Evolutionary conservation across 179 eudicot genomes (phyloP).

Genomic region (Kewa caespitosa): DNA sequence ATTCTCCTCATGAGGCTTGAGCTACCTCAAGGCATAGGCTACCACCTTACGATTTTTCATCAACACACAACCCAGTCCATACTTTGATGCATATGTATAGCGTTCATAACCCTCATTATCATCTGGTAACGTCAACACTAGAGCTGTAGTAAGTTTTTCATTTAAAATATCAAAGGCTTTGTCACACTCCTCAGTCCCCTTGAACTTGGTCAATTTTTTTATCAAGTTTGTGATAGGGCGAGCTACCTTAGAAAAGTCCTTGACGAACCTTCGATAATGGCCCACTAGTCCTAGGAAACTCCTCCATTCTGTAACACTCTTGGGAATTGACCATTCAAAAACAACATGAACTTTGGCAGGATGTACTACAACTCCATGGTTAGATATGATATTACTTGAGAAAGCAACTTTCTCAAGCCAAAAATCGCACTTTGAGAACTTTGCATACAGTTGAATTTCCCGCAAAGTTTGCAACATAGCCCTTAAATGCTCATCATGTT

Average conservation of each 20-base stretch:
- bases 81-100: not conserved
- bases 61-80: not conserved
- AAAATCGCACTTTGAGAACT: not conserved
- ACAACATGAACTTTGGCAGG: not conserved
- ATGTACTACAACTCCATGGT: not conserved
- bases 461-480: not conserved
- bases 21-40: no score
- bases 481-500: not conserved
- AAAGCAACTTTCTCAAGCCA: not conserved
- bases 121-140: not conserved
- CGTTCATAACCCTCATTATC: no score
- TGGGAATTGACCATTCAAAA: not conserved
- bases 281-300: not conserved
- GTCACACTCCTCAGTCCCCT: not conserved
- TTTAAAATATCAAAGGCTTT: no score
- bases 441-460: not conserved
- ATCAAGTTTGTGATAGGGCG: not conserved
- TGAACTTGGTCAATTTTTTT: not conserved
- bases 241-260: not conserved
- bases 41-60: not conserved
- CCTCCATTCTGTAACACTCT: not conserved
- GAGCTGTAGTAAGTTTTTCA: not conserved
- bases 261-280: not conserved
- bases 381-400: not conserved
- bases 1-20: no score